These are phyloP conservation scores for Clarkia xantiana DNA, from an alignment of 345 rosid genomes.

Conservation along the genomic window DNA sequence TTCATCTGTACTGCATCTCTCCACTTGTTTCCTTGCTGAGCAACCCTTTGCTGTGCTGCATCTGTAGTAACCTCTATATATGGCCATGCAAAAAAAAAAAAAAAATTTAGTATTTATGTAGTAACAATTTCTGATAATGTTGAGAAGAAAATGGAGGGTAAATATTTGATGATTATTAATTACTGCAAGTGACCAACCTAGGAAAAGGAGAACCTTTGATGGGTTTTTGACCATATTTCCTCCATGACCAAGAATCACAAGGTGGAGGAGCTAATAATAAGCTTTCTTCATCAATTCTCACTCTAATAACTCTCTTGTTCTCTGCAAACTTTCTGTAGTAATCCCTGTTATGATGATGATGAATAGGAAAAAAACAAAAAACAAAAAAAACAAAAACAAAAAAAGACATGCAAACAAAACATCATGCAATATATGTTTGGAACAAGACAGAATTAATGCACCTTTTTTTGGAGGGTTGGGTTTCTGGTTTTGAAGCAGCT, in stretches of 20 bases:
- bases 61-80: slow-evolving; percentile 53
- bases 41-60: slow-evolving; percentile 71
- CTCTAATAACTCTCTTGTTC: slow-evolving; percentile 47
- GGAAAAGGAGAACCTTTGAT: slow-evolving; percentile 66
- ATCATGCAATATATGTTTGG: too few species aligned
- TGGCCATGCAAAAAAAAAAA: background rate
- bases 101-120: background rate
- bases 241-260: slow-evolving; percentile 70
- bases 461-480: too few species aligned
- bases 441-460: too few species aligned
- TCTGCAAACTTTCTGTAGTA: slow-evolving; percentile 49
- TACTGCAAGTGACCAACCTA: too few species aligned
- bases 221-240: slow-evolving; percentile 64
- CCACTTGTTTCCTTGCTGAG: slow-evolving; percentile 60
- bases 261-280: slow-evolving; percentile 46
- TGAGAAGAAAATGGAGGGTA: background rate
- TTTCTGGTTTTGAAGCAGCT: too few species aligned
- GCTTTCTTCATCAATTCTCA: slow-evolving; percentile 39
- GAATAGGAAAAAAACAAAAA: too few species aligned
- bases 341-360: too few species aligned
- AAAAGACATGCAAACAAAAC: too few species aligned
- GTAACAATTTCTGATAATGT: too few species aligned
- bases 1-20: slow-evolving; percentile 55
- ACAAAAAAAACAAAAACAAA: too few species aligned
- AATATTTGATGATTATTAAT: background rate